These are phyloP conservation scores for Closterium sp. DNA, from an alignment of 139 green algal genomes.

Conservation along the genomic window DNA sequence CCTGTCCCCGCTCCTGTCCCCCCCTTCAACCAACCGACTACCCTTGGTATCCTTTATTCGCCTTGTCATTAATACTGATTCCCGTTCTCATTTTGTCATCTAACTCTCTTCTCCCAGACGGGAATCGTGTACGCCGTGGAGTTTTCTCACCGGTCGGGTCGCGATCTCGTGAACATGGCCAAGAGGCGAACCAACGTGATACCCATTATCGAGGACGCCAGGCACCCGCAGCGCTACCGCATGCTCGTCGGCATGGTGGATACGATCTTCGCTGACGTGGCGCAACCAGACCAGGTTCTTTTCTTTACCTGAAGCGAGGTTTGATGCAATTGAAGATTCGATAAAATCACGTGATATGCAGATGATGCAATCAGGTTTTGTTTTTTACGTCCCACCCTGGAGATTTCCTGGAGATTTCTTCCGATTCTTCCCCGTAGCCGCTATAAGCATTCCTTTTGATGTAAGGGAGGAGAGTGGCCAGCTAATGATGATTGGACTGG, in stretches of 20 bases:
- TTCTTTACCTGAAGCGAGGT: neutral
- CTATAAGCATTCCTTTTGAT: neutral
- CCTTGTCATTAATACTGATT: too few relatives aligned
- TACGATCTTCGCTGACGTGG: slow-evolving; percentile 97
- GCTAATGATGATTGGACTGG: neutral
- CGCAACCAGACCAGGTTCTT: slow-evolving; percentile 72
- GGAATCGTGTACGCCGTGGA: slow-evolving; percentile 98
- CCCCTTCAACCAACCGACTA: too few relatives aligned
- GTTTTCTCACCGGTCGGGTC: slow-evolving; percentile 94
- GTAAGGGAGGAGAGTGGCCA: neutral
- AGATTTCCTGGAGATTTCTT: too few relatives aligned
- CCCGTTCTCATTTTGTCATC: too few relatives aligned
- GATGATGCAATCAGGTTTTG: too few relatives aligned
- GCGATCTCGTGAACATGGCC: slow-evolving; percentile 99
- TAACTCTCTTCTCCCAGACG: slow-evolving; percentile 47
- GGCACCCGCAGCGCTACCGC: slow-evolving; percentile 96
- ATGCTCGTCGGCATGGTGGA: slow-evolving; percentile 99
- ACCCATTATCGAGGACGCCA: slow-evolving; percentile 99
- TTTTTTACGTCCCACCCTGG: too few relatives aligned
- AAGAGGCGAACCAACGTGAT: slow-evolving; percentile 99
- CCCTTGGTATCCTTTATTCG: neutral
- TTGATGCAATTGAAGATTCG: neutral
- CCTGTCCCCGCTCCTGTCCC: too few relatives aligned
- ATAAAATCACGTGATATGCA: too few relatives aligned
- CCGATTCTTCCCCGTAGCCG: neutral